Evolutionary conservation across 768 basidiomycete species (phyloP).

Genomic region (Boletus huronensis): DNA sequence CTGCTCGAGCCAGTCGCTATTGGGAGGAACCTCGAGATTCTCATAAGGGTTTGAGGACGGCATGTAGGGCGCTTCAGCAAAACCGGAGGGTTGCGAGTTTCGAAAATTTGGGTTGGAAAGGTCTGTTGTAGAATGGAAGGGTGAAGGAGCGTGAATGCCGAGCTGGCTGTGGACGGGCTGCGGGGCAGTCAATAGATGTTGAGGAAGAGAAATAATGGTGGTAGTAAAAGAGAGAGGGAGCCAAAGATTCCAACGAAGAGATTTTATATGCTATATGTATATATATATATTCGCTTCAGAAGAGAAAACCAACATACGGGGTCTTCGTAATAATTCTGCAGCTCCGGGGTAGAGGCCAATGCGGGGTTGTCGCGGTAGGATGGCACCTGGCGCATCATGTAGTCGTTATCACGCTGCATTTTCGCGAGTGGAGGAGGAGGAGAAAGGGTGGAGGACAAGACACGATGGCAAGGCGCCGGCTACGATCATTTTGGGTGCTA

Average conservation of each 20-base stretch:
- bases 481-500: background rate
- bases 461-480: background rate
- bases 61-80: constrained; percentile 26
- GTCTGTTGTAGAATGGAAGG: constrained; percentile 19
- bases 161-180: constrained; percentile 34
- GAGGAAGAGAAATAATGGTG: background rate
- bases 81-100: constrained; percentile 22
- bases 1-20: constrained; percentile 42
- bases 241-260: background rate
- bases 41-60: constrained; percentile 28
- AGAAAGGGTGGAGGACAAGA: background rate
- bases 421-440: background rate
- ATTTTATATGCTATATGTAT: constrained; percentile 5
- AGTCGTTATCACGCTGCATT: constrained; percentile 25
- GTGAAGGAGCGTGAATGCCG: constrained; percentile 37
- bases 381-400: constrained; percentile 26
- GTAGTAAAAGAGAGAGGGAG: background rate
- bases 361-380: constrained; percentile 21
- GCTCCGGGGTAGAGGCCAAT: constrained; percentile 17
- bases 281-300: constrained; percentile 2
- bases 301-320: constrained; percentile 10
- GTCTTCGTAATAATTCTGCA: constrained; percentile 32
- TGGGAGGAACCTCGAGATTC: constrained; percentile 31
- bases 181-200: constrained; percentile 18
- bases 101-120: constrained; percentile 23